Evolutionary conservation across 1,284 basidiomycete genomes (phyloP).

Genomic region (Inonotus obliquus): DNA sequence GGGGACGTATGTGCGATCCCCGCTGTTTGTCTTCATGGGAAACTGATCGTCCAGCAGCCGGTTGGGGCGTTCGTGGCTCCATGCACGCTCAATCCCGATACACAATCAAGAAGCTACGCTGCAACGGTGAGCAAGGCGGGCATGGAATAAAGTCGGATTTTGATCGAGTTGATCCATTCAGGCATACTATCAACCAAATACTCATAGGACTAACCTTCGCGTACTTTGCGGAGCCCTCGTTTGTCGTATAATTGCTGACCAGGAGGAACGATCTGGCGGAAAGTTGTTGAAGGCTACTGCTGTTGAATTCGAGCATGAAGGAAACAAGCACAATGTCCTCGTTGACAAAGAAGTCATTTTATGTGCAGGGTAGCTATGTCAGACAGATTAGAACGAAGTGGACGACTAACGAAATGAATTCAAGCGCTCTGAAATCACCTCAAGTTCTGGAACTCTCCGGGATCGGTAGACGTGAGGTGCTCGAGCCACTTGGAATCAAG

Average conservation of each 20-base stretch:
- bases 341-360: constrained; percentile 36
- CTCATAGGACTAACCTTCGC: constrained; percentile 20
- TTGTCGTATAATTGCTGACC: constrained; percentile 13
- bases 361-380: constrained; percentile 26
- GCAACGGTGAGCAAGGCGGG: constrained; percentile 15
- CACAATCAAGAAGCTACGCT: constrained; percentile 22
- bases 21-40: background rate
- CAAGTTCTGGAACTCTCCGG: constrained; percentile 38
- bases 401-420: background rate
- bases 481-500: constrained; percentile 29
- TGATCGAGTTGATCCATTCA: background rate
- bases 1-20: constrained; percentile 21
- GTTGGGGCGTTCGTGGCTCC: constrained; percentile 14
- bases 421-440: constrained; percentile 28
- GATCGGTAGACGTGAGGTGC: constrained; percentile 31
- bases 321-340: constrained; percentile 25
- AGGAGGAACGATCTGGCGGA: background rate
- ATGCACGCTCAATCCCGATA: constrained; percentile 17
- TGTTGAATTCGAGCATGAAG: constrained; percentile 29
- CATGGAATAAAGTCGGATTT: background rate
- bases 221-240: constrained; percentile 22
- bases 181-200: constrained; percentile 22
- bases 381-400: background rate
- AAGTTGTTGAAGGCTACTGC: constrained; percentile 28
- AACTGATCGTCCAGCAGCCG: background rate